Evolutionary conservation across 2,329 filamentous ascomycete species (phyloP).

Genomic region (Cladosporium oxysporum): DNA sequence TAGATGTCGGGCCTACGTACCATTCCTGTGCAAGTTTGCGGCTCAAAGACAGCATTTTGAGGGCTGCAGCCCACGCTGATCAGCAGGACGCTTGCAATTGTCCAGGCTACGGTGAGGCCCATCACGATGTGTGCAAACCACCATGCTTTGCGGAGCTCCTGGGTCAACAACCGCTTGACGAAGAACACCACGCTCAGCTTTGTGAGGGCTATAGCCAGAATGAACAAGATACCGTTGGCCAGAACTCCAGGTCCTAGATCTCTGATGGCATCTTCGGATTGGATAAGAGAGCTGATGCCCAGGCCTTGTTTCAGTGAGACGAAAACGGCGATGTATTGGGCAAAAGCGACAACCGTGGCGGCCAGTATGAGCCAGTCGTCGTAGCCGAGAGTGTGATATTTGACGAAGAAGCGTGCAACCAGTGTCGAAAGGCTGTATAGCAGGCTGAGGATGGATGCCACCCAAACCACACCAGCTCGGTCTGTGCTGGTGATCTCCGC

Average conservation of each 20-base stretch:
- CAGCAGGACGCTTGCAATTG: slow-evolving; percentile 29
- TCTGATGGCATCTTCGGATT: slow-evolving; percentile 19
- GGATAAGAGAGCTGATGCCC: slow-evolving; percentile 26
- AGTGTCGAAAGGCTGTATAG: slow-evolving; percentile 33
- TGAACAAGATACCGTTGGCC: slow-evolving; percentile 32
- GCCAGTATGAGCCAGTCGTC: slow-evolving; percentile 34
- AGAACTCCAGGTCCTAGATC: slow-evolving; percentile 27
- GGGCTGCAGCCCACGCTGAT: slow-evolving; percentile 27
- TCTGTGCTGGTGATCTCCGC: slow-evolving; percentile 28
- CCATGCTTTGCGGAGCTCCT: slow-evolving; percentile 28
- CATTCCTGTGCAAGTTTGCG: slow-evolving; percentile 25
- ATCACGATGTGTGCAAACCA: slow-evolving; percentile 24
- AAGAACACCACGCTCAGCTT: slow-evolving; percentile 36
- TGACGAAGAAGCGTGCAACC: slow-evolving; percentile 30
- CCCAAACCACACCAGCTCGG: slow-evolving; percentile 33
- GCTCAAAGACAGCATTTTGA: slow-evolving; percentile 22
- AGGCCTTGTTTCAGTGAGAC: slow-evolving; percentile 25
- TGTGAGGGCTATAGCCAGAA: slow-evolving; percentile 30
- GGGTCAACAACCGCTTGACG: slow-evolving; percentile 36
- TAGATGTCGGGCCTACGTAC: slow-evolving; percentile 15
- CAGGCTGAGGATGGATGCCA: slow-evolving; percentile 31
- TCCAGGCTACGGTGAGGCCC: slow-evolving; percentile 29
- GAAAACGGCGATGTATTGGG: slow-evolving; percentile 29
- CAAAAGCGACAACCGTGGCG: slow-evolving; percentile 28
- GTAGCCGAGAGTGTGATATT: slow-evolving; percentile 30